Evolutionary conservation across 345 rosid genomes (phyloP), one percentile per base, ranked within the genome.

Genomic region (Rhizophora apiculata): DNA sequence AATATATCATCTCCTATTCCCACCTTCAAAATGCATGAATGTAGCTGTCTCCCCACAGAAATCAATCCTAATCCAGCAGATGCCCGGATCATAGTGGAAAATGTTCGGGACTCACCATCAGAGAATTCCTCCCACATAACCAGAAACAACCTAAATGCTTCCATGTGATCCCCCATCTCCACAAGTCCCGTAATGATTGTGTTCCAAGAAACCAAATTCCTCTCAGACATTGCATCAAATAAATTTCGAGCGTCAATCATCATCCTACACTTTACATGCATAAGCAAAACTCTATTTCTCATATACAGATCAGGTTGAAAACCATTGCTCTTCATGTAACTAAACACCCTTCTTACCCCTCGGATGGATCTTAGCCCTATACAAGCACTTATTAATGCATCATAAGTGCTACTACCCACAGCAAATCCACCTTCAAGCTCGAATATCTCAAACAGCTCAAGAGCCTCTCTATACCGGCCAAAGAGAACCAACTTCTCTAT

Each of bases 221-320:
- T 88, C 20, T 89, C 85, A 20, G 86, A 88, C 92, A 93, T 90
- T 78, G 85, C 87, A 64, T 84, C 96, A 61, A 93, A 93, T 73
- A 88, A 67, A 13, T 34, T 81, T 30, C 87, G 90, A 0, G 98
- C 98, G 34, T 88, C 86, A 0, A 81, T 65, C 81, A 89, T 84
- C 95, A 87, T 87, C 65, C 98, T 84, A 20, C 93, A 85, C 71
- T 84, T 89, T 2, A 87, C 85, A 67, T 90, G 85, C 98, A 89
- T 86, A 48, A 78, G 59, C 68, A 89, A 75, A 81, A 89, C 74
- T 74, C 92, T 86, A 81, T 93, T 90, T 65, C 85, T 80, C 86
- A 86, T 81, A 37, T 85, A 87, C 72, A 63, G 81, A 76, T 87
- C 88, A 6, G 86, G 85, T 78, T 78, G 84, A 77, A 82, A 83